Percentiles rank a stretch among this genome's conserved stretches.
Evolutionary conservation across 1,139 yeast genomes (phyloP).

Genomic region (Scheffersomyces quercinus): DNA sequence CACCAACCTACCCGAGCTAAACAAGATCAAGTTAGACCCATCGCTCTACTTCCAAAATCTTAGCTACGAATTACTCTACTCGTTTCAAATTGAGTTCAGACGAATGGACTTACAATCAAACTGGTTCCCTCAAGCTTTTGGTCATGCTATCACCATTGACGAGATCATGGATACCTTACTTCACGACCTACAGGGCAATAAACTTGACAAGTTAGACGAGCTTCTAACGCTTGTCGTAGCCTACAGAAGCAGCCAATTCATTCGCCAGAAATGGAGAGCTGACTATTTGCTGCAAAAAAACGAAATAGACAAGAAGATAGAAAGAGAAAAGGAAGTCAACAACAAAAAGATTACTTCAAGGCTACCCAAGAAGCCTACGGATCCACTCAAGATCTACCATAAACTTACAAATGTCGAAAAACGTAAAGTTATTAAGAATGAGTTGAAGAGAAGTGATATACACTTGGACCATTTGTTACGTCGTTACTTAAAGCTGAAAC

Average conservation of each 20-base stretch:
- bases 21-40: conserved; percentile 11
- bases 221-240: background rate
- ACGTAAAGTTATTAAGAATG: conserved; percentile 8
- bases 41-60: conserved; percentile 9
- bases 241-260: conserved; percentile 15
- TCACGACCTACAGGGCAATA: no score
- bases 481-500: conserved; percentile 31
- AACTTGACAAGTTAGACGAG: background rate
- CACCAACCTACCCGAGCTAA: background rate
- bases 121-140: no score
- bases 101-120: background rate
- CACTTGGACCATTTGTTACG: conserved; percentile 22
- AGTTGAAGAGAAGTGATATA: conserved; percentile 10
- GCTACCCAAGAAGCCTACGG: conserved; percentile 2
- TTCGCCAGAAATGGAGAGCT: conserved; percentile 18
- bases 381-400: conserved; percentile 4
- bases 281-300: conserved; percentile 13
- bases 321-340: background rate
- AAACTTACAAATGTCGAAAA: conserved; percentile 6
- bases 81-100: conserved; percentile 19
- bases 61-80: conserved; percentile 18
- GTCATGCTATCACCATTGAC: no score
- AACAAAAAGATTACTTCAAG: background rate
- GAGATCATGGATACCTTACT: no score
- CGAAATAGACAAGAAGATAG: conserved; percentile 5